These are phyloP conservation scores for Luzula sylvatica DNA, from an alignment of 176 grass and related monocot species.

Conservation along the genomic window DNA sequence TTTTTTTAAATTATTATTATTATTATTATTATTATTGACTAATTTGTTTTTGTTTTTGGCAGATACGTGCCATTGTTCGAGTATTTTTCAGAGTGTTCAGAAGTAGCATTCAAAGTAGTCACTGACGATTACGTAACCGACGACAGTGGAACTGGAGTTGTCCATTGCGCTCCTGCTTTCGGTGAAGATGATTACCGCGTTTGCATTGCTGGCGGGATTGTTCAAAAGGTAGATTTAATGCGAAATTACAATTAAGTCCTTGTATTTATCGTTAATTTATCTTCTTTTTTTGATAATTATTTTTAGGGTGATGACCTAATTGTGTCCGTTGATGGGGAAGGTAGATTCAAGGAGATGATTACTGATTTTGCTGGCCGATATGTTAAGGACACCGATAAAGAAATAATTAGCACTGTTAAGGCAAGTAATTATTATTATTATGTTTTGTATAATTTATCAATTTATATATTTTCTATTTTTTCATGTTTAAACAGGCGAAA, in stretches of 20 bases:
- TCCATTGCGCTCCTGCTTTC: slow-evolving; percentile 94
- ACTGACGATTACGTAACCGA: slow-evolving; percentile 96
- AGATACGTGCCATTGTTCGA: slow-evolving; percentile 95
- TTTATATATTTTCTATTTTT: slow-evolving; percentile 4
- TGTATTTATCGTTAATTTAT: no score
- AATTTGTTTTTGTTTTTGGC: slow-evolving; percentile 1
- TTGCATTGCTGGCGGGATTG: slow-evolving; percentile 76
- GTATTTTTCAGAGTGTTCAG: slow-evolving; percentile 65
- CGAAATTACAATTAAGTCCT: no score
- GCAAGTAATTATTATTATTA: slow-evolving; percentile 36
- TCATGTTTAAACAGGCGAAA: slow-evolving; percentile 59
- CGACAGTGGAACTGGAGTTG: slow-evolving; percentile 97
- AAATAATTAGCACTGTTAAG: slow-evolving; percentile 76
- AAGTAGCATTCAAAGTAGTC: slow-evolving; percentile 75
- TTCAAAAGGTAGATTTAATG: slow-evolving; percentile 43
- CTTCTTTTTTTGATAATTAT: no score
- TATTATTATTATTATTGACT: no score
- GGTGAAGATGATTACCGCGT: slow-evolving; percentile 97
- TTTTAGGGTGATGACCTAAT: slow-evolving; percentile 63
- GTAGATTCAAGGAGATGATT: slow-evolving; percentile 72
- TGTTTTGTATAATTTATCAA: background rate
- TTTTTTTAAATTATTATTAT: no score
- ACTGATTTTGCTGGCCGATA: slow-evolving; percentile 58
- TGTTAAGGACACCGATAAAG: slow-evolving; percentile 95
- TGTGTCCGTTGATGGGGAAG: slow-evolving; percentile 91